phyloP scores from a whole-genome alignment of 2,329 filamentous ascomycete genomes.

The Aurifilum marmelostoma region DNA sequence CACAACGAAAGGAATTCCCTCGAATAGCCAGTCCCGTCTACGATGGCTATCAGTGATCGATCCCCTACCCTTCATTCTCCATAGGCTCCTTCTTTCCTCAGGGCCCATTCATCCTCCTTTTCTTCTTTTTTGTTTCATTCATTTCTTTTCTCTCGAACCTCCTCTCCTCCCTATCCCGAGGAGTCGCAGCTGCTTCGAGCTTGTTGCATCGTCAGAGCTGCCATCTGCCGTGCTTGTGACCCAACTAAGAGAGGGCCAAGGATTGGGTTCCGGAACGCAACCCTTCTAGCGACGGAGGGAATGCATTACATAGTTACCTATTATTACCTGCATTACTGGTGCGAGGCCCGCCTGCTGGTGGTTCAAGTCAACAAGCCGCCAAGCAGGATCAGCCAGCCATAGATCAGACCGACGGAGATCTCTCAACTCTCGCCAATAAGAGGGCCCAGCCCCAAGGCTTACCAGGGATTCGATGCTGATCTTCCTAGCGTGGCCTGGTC shows the following conservation, averaged over 20 bases:
- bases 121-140: no score
- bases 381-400: constrained; percentile 8
- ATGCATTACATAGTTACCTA: constrained; percentile 14
- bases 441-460: not conserved
- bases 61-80: not conserved
- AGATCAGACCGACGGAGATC: constrained; percentile 7
- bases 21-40: not conserved
- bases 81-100: not conserved
- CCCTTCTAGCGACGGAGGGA: constrained; percentile 8
- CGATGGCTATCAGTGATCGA: not conserved
- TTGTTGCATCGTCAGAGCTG: constrained; percentile 25
- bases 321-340: constrained; percentile 22
- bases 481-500: not conserved
- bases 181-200: constrained; percentile 26
- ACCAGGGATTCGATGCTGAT: not conserved
- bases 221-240: constrained; percentile 23
- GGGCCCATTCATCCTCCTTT: not conserved
- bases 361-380: not conserved
- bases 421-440: not conserved
- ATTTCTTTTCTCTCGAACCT: no score
- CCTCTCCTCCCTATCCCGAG: not conserved
- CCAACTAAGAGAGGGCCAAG: constrained; percentile 16
- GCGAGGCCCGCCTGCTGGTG: constrained; percentile 12
- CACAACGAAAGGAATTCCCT: not conserved
- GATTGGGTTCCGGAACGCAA: constrained; percentile 26